Evolutionary conservation across 257 asterid genomes (phyloP).

Genomic region (Fraxinus quadrangulata): DNA sequence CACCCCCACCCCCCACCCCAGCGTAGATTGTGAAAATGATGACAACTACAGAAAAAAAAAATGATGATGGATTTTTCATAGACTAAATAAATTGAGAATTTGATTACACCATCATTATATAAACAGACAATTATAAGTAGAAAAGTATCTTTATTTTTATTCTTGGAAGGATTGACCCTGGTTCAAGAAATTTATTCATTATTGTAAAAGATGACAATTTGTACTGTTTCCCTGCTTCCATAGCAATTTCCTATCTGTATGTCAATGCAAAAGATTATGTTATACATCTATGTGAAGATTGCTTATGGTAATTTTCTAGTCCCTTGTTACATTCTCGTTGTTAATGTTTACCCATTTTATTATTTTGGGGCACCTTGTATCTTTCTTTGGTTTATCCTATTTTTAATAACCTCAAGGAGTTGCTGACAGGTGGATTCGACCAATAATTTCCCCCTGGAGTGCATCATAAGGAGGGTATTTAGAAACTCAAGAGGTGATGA

Average conservation of each 20-base stretch:
- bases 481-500: slow-evolving; percentile 77
- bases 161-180: background rate
- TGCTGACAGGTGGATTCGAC: slow-evolving; percentile 77
- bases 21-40: too few species aligned
- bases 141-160: background rate
- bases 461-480: slow-evolving; percentile 86
- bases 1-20: too few species aligned
- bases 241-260: background rate
- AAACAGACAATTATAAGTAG: background rate
- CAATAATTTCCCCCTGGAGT: slow-evolving; percentile 80
- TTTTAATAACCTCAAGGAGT: slow-evolving; percentile 26
- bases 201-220: background rate
- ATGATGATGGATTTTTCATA: background rate
- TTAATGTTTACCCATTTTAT: background rate
- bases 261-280: background rate
- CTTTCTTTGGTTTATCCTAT: background rate
- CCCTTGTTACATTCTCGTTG: background rate
- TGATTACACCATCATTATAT: background rate
- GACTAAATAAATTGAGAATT: too few species aligned
- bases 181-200: background rate
- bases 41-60: too few species aligned
- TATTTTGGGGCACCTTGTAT: background rate
- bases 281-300: background rate
- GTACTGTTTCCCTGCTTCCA: background rate
- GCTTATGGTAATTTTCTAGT: background rate